Evolutionary conservation across 352 stramenopile genomes (phyloP).

Genomic region (Phytophthora idaei): DNA sequence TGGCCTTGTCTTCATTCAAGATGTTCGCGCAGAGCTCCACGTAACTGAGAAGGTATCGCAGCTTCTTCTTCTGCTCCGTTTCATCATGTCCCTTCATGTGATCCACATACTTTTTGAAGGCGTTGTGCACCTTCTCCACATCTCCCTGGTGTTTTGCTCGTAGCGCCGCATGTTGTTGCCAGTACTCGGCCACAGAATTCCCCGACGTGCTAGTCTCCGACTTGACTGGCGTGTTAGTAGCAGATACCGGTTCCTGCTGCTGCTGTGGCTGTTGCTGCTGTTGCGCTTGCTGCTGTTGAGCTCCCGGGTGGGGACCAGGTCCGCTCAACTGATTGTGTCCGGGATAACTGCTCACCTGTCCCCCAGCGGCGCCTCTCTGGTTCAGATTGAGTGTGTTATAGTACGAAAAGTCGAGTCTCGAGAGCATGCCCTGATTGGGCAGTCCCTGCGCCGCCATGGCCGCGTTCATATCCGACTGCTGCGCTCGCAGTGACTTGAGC

Average conservation of each 20-base stretch:
- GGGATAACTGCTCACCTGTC: conserved; percentile 44
- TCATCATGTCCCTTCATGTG: conserved; percentile 89
- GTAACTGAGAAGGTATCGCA: conserved; percentile 84
- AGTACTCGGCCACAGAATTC: conserved; percentile 71
- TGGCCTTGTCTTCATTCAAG: conserved; percentile 76
- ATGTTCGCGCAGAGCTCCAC: conserved; percentile 84
- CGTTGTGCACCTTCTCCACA: conserved; percentile 85
- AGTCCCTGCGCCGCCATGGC: conserved; percentile 66
- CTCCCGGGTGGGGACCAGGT: conserved; percentile 31
- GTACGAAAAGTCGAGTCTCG: conserved; percentile 80
- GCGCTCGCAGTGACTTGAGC: conserved; percentile 75
- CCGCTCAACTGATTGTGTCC: conserved; percentile 46
- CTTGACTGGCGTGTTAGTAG: conserved; percentile 28
- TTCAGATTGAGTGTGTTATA: conserved; percentile 74
- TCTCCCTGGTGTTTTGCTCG: conserved; percentile 83
- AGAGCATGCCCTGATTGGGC: conserved; percentile 78
- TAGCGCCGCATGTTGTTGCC: conserved; percentile 73
- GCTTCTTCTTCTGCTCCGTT: conserved; percentile 89
- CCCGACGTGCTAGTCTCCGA: conserved; percentile 27
- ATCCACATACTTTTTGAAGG: conserved; percentile 90
- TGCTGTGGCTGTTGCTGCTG: conserved; percentile 29
- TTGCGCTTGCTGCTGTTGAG: conserved; percentile 22
- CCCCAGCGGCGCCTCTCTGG: conserved; percentile 34
- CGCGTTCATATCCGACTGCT: conserved; percentile 78
- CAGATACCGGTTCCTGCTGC: conserved; percentile 20